Base-by-base conservation (phyloP, 2,329 filamentous ascomycete genomes). In the Didymella lethalis region DNA sequence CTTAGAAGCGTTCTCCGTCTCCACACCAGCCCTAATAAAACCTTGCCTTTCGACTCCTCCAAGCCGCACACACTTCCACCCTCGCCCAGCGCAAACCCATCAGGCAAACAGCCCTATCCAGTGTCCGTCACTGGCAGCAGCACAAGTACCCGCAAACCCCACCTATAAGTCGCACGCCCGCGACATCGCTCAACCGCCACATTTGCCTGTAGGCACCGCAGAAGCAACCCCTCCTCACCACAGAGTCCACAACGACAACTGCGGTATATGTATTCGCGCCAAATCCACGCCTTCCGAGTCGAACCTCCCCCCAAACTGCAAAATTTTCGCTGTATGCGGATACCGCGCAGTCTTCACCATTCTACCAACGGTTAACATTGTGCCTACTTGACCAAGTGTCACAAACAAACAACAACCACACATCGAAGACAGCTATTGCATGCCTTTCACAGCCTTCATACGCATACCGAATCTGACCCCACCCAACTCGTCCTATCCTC, bases 191-290 rank as follows among this genome's bases (percentile, higher is more conserved):
- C 65, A 74, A 64, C 72, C 73, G 75, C 74, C 75, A 75, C 73
- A 61, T 64, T 63, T 48, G 68, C 69, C 68, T 62, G 48, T 51
- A 59, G 70, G 65, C 64, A 54, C 63, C 63, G 64, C 61, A 56
- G 68, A 64, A 63, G 65, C 72, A 75, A 67, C 66, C 70, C 68
- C 68, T 71, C 54, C 61, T 58, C 61, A 69, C 66, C 64, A 63
- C 67, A 64, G 61, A 61, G 66, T 63, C 66, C 64, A 64, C 61
- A 63, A 65, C 65, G 64, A 74, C 72, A 75, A 73, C 75, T 78
- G 83, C 83, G 90, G 92, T 96, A 91, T 96, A 96, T 96, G 93
- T 96, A 96, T 97, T 93, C 93, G 92, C 90, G 92, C 91, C 90
- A 90, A 88, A 87, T 87, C 88, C 88, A 91, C 90, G 88, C 92